These are phyloP conservation scores for Coemansia sp. DNA, from an alignment of 192 early-diverging fungal species.

Conservation along the genomic window DNA sequence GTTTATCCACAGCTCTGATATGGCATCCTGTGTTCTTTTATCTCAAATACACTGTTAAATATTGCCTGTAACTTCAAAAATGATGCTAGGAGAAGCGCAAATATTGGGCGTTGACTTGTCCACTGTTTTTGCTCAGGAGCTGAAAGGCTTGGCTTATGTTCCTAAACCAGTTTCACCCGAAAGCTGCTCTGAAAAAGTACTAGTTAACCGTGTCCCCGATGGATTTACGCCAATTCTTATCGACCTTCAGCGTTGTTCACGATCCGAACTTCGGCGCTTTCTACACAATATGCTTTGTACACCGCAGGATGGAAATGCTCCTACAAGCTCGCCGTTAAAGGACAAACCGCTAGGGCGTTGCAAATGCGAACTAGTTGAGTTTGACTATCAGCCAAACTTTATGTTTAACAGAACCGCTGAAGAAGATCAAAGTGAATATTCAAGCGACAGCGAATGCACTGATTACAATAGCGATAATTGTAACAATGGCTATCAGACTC, in stretches of 20 bases:
- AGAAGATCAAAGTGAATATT: constrained; percentile 6
- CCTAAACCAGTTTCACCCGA: constrained; percentile 23
- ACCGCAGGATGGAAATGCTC: background rate
- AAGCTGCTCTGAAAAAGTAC: constrained; percentile 24
- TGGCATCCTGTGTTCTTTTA: too few species aligned
- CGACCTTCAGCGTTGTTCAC: constrained; percentile 40
- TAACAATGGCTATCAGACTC: background rate
- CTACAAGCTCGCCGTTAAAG: background rate
- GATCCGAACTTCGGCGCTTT: constrained; percentile 29
- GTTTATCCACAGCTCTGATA: too few species aligned
- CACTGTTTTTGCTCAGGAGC: constrained; percentile 36
- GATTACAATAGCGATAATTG: background rate
- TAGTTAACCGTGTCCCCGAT: constrained; percentile 43
- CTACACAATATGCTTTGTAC: constrained; percentile 44
- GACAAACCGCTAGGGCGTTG: constrained; percentile 31
- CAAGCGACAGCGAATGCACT: constrained; percentile 1
- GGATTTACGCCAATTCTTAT: constrained; percentile 46
- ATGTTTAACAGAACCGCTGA: constrained; percentile 41
- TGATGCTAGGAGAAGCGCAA: constrained; percentile 29
- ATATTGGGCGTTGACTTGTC: constrained; percentile 29
- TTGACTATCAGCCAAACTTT: constrained; percentile 50
- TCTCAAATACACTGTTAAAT: too few species aligned
- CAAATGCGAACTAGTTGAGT: constrained; percentile 47
- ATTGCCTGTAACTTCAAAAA: background rate
- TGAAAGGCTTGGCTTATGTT: constrained; percentile 28